phyloP scores from a whole-genome alignment of 2,329 filamentous ascomycete genomes.

The Aspergillus quadricinctus region DNA sequence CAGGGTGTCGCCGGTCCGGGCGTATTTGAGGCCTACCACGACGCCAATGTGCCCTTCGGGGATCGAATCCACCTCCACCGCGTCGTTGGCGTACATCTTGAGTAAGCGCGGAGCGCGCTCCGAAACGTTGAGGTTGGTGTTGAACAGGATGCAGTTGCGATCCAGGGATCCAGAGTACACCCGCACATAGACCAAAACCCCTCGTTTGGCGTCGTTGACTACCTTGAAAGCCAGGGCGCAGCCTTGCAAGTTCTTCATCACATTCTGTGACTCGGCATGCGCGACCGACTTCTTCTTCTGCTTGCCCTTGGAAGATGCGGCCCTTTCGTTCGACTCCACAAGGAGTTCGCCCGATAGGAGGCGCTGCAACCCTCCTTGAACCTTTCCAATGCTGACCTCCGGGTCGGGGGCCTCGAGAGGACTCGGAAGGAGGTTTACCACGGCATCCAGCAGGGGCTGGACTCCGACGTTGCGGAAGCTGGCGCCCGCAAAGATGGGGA shows the following conservation, averaged over 20 bases:
- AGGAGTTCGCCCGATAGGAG: conserved; percentile 46
- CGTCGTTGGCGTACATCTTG: conserved; percentile 84
- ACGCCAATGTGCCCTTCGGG: conserved; percentile 89
- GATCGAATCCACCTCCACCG: conserved; percentile 77
- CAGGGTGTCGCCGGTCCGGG: conserved; percentile 91
- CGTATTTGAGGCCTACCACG: conserved; percentile 80
- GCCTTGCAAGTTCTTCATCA: conserved; percentile 60
- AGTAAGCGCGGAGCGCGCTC: conserved; percentile 78
- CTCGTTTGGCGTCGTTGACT: conserved; percentile 78
- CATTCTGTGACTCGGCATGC: conserved; percentile 43
- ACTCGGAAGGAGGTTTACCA: conserved; percentile 81
- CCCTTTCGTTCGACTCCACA: conserved; percentile 31
- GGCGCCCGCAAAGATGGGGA: conserved; percentile 85
- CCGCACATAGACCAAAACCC: conserved; percentile 84
- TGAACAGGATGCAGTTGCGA: conserved; percentile 73
- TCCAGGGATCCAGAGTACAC: conserved; percentile 82
- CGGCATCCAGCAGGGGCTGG: conserved; percentile 82
- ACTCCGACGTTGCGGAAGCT: conserved; percentile 94
- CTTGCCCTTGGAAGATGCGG: conserved; percentile 33
- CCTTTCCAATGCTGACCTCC: conserved; percentile 64
- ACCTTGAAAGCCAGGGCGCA: conserved; percentile 86
- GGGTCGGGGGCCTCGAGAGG: conserved; percentile 76
- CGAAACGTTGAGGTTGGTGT: conserved; percentile 74
- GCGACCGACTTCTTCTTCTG: conserved; percentile 39
- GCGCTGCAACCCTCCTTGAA: conserved; percentile 51